Evolutionary conservation across 176 grass and related monocot genomes (phyloP).

Genomic region (Carex kokanica): DNA sequence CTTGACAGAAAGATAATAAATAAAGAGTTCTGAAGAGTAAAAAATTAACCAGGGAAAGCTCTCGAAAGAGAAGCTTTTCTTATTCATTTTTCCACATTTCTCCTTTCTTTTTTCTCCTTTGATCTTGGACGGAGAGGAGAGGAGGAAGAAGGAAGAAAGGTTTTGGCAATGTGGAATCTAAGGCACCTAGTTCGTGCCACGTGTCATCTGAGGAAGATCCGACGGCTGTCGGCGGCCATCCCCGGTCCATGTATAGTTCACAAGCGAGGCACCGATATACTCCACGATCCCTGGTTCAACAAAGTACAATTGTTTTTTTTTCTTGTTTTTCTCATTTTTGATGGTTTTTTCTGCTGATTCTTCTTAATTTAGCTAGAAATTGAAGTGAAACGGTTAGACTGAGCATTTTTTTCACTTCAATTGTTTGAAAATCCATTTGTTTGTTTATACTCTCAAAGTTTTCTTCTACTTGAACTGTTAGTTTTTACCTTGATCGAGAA

Average conservation of each 20-base stretch:
- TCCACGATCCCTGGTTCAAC: slow-evolving; percentile 90
- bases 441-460: neutral
- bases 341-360: neutral
- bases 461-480: neutral
- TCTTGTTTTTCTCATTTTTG: neutral
- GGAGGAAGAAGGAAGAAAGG: neutral
- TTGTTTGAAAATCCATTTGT: slow-evolving; percentile 10
- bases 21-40: neutral
- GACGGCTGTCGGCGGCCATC: slow-evolving; percentile 49
- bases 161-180: slow-evolving; percentile 51
- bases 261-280: slow-evolving; percentile 93
- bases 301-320: slow-evolving; percentile 38
- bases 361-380: neutral
- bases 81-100: neutral
- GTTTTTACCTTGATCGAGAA: neutral
- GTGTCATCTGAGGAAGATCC: slow-evolving; percentile 54
- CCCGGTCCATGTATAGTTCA: slow-evolving; percentile 79
- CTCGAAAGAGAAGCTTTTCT: slow-evolving; percentile 23
- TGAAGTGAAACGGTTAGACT: slow-evolving; percentile 14
- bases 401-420: slow-evolving; percentile 25
- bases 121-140: slow-evolving; percentile 16
- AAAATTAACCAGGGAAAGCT: slow-evolving; percentile 18
- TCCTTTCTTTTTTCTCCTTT: neutral
- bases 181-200: slow-evolving; percentile 37
- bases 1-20: neutral